Percentiles rank a stretch among this genome's conserved stretches.
Conservation (phyloP, 495 filamentous ascomycete genomes). For the Talaromyces trachyspermus region DNA sequence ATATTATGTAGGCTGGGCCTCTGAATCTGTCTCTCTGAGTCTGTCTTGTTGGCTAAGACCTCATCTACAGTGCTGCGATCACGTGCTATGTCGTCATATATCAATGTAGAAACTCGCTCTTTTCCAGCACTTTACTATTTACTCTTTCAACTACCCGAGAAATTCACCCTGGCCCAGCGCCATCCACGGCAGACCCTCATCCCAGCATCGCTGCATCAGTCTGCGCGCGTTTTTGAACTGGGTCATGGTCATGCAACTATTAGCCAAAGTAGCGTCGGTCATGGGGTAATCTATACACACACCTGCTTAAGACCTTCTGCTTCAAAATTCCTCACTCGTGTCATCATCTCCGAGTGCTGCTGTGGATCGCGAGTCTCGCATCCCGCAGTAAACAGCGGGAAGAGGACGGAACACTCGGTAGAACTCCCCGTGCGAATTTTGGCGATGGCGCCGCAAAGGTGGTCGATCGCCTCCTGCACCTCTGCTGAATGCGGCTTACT, state of each 20-base stretch:
- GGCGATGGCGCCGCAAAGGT: slow-evolving; percentile 54
- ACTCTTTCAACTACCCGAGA: slow-evolving; percentile 26
- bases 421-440: slow-evolving; percentile 59
- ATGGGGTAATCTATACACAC: no score
- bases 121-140: no score
- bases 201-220: slow-evolving; percentile 40
- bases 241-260: no score
- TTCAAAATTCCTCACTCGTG: slow-evolving; percentile 63
- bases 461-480: slow-evolving; percentile 56
- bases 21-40: no score
- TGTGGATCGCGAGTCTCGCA: slow-evolving; percentile 56
- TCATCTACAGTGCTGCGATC: no score
- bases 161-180: slow-evolving; percentile 36
- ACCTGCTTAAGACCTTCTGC: slow-evolving; percentile 73
- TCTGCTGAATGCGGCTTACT: slow-evolving; percentile 44
- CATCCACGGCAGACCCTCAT: slow-evolving; percentile 34
- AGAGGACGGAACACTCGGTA: slow-evolving; percentile 69
- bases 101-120: no score
- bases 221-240: slow-evolving; percentile 39
- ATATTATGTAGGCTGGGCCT: no score
- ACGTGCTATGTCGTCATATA: slow-evolving; percentile 4
- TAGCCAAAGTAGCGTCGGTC: no score
- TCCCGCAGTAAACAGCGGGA: slow-evolving; percentile 80
- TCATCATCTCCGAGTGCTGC: slow-evolving; percentile 54
- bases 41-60: no score